Conservation (phyloP, 2,329 filamentous ascomycete genomes). For the Paecilomyces formosus region DNA sequence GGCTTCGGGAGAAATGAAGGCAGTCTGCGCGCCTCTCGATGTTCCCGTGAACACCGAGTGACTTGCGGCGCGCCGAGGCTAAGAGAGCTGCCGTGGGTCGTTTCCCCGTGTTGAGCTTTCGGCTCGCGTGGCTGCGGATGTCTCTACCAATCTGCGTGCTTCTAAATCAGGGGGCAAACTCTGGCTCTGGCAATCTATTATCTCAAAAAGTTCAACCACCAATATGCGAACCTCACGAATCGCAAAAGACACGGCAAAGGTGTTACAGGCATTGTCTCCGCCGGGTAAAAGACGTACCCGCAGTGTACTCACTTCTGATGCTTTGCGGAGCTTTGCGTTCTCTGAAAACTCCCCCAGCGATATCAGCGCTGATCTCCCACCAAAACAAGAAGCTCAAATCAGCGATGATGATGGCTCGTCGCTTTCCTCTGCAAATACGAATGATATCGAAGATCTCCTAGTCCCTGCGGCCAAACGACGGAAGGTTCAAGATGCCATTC, state of each 20-base stretch:
- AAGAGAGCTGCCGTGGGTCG: conserved; percentile 4
- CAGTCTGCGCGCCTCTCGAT: not conserved
- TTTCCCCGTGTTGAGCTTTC: conserved; percentile 1
- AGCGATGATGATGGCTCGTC: conserved; percentile 23
- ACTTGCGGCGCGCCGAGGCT: conserved; percentile 1
- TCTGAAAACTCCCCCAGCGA: conserved; percentile 10
- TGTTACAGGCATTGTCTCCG: conserved; percentile 44
- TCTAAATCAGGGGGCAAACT: conserved; percentile 5
- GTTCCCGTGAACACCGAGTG: not conserved
- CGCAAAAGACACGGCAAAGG: conserved; percentile 51
- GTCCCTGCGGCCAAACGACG: conserved; percentile 40
- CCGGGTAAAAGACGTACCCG: conserved; percentile 36
- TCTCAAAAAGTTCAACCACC: not conserved
- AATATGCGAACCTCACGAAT: conserved; percentile 52
- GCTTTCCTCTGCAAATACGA: conserved; percentile 27
- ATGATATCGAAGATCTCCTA: conserved; percentile 53
- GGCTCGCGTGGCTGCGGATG: conserved; percentile 1
- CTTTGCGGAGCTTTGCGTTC: conserved; percentile 20
- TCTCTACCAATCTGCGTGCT: not conserved
- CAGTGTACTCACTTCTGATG: conserved; percentile 28
- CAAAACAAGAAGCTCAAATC: conserved; percentile 19
- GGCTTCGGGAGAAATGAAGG: not conserved
- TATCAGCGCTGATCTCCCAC: conserved; percentile 12
- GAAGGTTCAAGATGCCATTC: conserved; percentile 34
- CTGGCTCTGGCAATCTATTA: not conserved